Evolutionary conservation across 106 monocot genomes (phyloP).

Genomic region (Ottelia alismoides): DNA sequence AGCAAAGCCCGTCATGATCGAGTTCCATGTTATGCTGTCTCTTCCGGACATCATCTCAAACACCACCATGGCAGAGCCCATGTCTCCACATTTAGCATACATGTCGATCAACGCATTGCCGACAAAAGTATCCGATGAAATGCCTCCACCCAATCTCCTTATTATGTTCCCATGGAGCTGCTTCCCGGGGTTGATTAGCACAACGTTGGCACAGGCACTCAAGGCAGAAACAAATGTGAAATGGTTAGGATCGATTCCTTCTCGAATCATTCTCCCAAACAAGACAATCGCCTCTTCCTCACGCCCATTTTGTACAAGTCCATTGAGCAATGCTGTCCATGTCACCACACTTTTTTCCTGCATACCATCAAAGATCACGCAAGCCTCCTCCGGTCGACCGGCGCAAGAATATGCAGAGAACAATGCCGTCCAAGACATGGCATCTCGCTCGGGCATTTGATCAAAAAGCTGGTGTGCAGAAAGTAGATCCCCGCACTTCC

Average conservation of each 20-base stretch:
- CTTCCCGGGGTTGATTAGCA: constrained; percentile 28
- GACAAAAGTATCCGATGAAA: constrained; percentile 17
- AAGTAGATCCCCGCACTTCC: constrained; percentile 42
- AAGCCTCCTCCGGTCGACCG: constrained; percentile 20
- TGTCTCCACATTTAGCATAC: constrained; percentile 68
- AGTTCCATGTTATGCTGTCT: constrained; percentile 62
- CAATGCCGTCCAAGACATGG: constrained; percentile 51
- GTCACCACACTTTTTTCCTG: constrained; percentile 31
- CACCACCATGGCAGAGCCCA: constrained; percentile 18
- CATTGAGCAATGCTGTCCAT: constrained; percentile 54
- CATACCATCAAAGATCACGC: constrained; percentile 25
- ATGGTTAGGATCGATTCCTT: constrained; percentile 18
- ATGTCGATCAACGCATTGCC: constrained; percentile 55
- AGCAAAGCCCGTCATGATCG: constrained; percentile 50
- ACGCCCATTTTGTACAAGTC: constrained; percentile 36
- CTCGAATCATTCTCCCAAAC: constrained; percentile 43
- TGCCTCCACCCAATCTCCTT: constrained; percentile 11
- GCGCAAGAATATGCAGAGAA: constrained; percentile 19
- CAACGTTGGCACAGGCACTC: constrained; percentile 41
- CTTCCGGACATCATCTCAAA: constrained; percentile 36
- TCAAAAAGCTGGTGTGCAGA: constrained; percentile 25
- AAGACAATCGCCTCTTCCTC: constrained; percentile 39
- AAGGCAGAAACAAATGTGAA: constrained; percentile 50
- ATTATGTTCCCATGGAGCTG: constrained; percentile 34
- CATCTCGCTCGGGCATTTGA: constrained; percentile 24